Base-by-base conservation (phyloP, 306 rosid species). In the Quercus variabilis region DNA sequence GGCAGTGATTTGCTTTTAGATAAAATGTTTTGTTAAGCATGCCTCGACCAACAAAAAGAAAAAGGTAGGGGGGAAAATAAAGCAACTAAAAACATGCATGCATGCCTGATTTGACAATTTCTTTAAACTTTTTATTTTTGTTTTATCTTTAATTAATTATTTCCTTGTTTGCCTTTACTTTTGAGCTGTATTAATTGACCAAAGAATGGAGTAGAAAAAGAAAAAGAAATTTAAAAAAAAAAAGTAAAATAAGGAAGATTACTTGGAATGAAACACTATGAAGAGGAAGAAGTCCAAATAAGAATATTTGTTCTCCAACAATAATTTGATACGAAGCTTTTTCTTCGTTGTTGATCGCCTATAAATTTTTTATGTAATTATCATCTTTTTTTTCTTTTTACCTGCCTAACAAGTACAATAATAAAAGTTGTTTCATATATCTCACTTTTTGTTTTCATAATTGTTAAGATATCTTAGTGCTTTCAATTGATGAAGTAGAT, bases 151-250 rank as follows among this genome's bases (percentile, higher is more conserved):
- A 19, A 49, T 71, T 20, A 8, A 12, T 26, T 23, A 21, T 11
- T 35, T 38, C 26, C 74, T 33, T 35, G 25, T 21, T 19, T 69
- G 20, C 59, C 75, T 71, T 71, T 49, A 70, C 74, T 38, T 70
- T 70, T 41, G 58, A 49, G 75, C 75, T 52, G 57, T 15, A 49
- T 71, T 49, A 49, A 71, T 71, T 21, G 75, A 71, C 75, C 38
- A 15, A 26, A 71, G 57, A 71, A 71, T 71, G 35, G 6, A 49
- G 49, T 19, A 19, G 52, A 71, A 21, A 21, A 71, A 71, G 13
- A 9, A 41, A 35, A 69, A n/a, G 11, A 41, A 41, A 2, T 1
- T 31, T 31, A 26, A 28, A 6, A 38, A 38, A 38, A 35, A n/a
- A n/a, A 1, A 26, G 15, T 10, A 23, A 20, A 70, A 38, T 7